Conservation (phyloP, 495 filamentous ascomycete genomes). For the Penicillium salamii region DNA sequence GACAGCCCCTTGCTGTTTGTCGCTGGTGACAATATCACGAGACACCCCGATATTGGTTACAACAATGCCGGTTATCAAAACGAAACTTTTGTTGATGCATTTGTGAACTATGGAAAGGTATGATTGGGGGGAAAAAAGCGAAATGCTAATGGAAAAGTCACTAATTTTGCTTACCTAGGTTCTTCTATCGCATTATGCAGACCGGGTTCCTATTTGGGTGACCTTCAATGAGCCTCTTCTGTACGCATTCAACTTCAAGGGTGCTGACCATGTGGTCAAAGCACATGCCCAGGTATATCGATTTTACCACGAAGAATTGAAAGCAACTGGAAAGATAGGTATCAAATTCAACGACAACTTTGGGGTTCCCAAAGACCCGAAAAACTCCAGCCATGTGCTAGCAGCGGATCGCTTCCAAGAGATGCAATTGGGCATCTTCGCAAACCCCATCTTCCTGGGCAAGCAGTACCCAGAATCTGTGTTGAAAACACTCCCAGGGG, state of each 20-base stretch:
- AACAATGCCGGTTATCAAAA: conserved; percentile 35
- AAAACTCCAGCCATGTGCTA: conserved; percentile 30
- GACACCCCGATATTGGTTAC: conserved; percentile 26
- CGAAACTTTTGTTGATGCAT: conserved; percentile 31
- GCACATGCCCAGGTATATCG: conserved; percentile 39
- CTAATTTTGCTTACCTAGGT: conserved; percentile 39
- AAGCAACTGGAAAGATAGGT: conserved; percentile 36
- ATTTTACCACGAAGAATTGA: conserved; percentile 40
- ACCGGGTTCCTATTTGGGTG: conserved; percentile 44
- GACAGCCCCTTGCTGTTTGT: conserved; percentile 36
- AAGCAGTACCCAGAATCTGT: conserved; percentile 37
- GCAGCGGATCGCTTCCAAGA: conserved; percentile 40
- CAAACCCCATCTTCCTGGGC: conserved; percentile 41
- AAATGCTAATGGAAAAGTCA: neutral
- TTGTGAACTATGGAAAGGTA: conserved; percentile 12
- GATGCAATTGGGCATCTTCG: conserved; percentile 37
- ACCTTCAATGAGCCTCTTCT: conserved; percentile 46
- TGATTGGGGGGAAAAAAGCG: neutral
- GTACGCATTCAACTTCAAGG: conserved; percentile 29
- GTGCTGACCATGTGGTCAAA: conserved; percentile 32
- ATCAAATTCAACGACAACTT: conserved; percentile 45
- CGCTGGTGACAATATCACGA: conserved; percentile 20
- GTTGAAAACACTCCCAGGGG: conserved; percentile 24
- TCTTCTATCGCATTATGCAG: conserved; percentile 38
- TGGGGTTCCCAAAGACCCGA: conserved; percentile 34